Evolutionary conservation across 2,329 filamentous ascomycete genomes (phyloP).

Genomic region (Pestalotiopsis sp.): DNA sequence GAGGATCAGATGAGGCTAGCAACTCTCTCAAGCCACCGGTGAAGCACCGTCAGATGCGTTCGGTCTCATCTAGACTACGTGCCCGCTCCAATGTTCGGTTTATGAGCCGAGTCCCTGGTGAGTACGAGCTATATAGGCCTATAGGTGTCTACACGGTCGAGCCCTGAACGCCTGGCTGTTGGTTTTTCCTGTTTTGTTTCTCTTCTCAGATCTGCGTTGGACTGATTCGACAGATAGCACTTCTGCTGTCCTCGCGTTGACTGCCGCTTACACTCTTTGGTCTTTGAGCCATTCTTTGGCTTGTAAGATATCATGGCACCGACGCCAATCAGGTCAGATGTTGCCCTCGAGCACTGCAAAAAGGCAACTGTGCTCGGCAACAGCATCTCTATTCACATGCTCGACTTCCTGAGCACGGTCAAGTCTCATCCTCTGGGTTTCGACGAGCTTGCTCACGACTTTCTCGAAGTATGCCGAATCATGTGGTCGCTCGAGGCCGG

Average conservation of each 20-base stretch:
- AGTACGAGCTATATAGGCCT: background rate
- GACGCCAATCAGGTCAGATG: constrained; percentile 5
- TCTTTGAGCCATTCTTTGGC: background rate
- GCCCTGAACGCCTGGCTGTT: background rate
- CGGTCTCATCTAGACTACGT: constrained; percentile 10
- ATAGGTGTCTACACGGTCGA: background rate
- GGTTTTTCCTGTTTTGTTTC: background rate
- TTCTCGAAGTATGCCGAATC: constrained; percentile 68
- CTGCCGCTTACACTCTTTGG: background rate
- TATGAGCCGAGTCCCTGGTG: background rate
- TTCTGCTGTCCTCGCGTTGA: background rate
- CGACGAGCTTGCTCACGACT: constrained; percentile 63
- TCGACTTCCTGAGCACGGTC: constrained; percentile 63
- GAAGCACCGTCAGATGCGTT: constrained; percentile 3
- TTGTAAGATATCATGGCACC: constrained; percentile 9
- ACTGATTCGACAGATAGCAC: background rate
- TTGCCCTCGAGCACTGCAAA: constrained; percentile 29
- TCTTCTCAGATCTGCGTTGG: background rate
- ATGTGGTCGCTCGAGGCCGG: constrained; percentile 72
- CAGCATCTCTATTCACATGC: constrained; percentile 65
- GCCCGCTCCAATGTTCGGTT: background rate
- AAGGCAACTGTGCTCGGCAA: constrained; percentile 64
- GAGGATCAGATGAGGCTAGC: background rate
- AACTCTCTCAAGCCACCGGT: background rate
- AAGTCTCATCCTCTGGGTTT: constrained; percentile 59